Evolutionary conservation across 192 early-diverging fungal genomes (phyloP).

Genomic region (Rhizophagus sp.): DNA sequence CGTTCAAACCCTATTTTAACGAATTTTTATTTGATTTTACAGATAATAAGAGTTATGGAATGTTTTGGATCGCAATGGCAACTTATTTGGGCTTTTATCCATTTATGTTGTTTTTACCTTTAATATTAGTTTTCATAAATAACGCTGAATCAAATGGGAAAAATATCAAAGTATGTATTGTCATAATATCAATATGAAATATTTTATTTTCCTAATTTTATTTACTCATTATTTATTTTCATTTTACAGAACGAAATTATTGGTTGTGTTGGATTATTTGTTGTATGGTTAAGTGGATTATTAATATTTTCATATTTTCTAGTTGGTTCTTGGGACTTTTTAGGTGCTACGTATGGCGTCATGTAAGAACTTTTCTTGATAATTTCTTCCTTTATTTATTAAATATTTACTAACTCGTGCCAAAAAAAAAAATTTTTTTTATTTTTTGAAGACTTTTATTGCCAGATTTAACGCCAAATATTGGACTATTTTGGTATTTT

Average conservation of each 20-base stretch:
- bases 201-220: neutral
- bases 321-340: slow-evolving; percentile 69
- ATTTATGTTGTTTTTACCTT: slow-evolving; percentile 71
- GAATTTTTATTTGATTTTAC: neutral
- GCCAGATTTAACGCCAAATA: slow-evolving; percentile 91
- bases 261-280: slow-evolving; percentile 38
- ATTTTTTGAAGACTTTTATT: slow-evolving; percentile 58
- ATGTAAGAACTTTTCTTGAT: slow-evolving; percentile 54
- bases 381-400: slow-evolving; percentile 35
- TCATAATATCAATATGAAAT: neutral
- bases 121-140: slow-evolving; percentile 47
- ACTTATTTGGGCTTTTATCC: slow-evolving; percentile 89
- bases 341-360: slow-evolving; percentile 67
- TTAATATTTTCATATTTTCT: slow-evolving; percentile 61
- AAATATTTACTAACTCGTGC: neutral
- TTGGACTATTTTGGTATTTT: slow-evolving; percentile 99
- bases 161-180: neutral
- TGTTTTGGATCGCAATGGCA: slow-evolving; percentile 78
- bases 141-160: neutral
- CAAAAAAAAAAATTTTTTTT: no score
- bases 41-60: slow-evolving; percentile 55
- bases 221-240: neutral
- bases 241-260: slow-evolving; percentile 14
- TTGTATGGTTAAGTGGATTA: slow-evolving; percentile 45
- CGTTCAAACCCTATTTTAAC: neutral